Evolutionary conservation across 2,329 filamentous ascomycete species (phyloP).

Genomic region (Monosporascus sp.): DNA sequence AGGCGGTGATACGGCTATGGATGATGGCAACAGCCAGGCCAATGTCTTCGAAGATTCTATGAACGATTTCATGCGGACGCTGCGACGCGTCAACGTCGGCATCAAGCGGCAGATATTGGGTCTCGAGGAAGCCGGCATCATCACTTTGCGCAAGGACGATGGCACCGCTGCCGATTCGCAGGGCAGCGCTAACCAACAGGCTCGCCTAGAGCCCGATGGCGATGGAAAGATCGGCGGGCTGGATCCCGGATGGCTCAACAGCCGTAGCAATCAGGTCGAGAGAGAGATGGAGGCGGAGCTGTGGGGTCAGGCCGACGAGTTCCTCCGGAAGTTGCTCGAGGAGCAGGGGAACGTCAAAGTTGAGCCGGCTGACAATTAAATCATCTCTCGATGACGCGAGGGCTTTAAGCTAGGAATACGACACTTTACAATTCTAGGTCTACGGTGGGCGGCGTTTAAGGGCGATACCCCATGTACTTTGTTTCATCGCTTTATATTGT

Average conservation of each 20-base stretch:
- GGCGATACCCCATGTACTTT: not conserved
- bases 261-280: constrained; percentile 74
- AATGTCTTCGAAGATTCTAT: constrained; percentile 54
- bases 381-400: not conserved
- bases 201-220: constrained; percentile 48
- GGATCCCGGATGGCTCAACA: constrained; percentile 88
- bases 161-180: constrained; percentile 19
- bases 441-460: not conserved
- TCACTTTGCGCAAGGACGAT: constrained; percentile 41
- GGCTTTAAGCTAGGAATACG: too few species aligned
- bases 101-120: constrained; percentile 73
- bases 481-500: not conserved
- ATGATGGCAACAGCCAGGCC: constrained; percentile 41
- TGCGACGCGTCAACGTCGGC: constrained; percentile 70
- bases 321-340: constrained; percentile 13
- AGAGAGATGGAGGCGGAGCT: constrained; percentile 80
- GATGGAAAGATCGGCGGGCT: constrained; percentile 54
- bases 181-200: constrained; percentile 18
- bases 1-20: constrained; percentile 20
- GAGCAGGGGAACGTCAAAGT: constrained; percentile 1
- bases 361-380: not conserved
- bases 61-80: constrained; percentile 63
- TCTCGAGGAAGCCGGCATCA: constrained; percentile 74
- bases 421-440: not conserved
- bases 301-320: constrained; percentile 42